Percentiles rank a stretch among this genome's conserved stretches.
These are phyloP conservation scores for Misopates orontium DNA, from an alignment of 257 asterid species.

Conservation along the genomic window DNA sequence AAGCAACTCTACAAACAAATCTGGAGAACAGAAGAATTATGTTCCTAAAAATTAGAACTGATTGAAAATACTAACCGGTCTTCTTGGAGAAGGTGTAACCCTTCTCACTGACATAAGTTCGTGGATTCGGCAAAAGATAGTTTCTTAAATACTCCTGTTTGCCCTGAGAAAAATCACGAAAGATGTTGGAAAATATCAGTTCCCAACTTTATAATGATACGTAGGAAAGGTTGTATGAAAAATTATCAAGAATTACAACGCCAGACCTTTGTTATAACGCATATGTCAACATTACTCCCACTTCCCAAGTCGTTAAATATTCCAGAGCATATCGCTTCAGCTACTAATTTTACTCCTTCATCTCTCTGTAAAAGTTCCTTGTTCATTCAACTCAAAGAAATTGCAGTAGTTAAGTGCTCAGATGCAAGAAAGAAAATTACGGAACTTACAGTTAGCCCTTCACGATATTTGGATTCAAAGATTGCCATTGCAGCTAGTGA, in stretches of 20 bases:
- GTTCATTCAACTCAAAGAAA: slow-evolving; percentile 21
- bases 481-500: slow-evolving; percentile 97
- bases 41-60: slow-evolving; percentile 15
- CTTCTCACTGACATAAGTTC: slow-evolving; percentile 73
- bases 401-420: slow-evolving; percentile 8
- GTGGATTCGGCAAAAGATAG: slow-evolving; percentile 74
- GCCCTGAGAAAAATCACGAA: slow-evolving; percentile 48
- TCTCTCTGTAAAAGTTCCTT: slow-evolving; percentile 56
- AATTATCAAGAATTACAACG: slow-evolving; percentile 3
- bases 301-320: slow-evolving; percentile 94
- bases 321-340: slow-evolving; percentile 92
- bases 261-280: slow-evolving; percentile 82
- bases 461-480: slow-evolving; percentile 83
- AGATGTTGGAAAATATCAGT: background rate
- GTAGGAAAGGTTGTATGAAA: background rate
- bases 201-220: background rate
- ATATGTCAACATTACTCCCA: slow-evolving; percentile 94
- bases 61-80: slow-evolving; percentile 64
- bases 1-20: background rate
- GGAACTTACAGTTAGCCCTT: slow-evolving; percentile 75
- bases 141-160: slow-evolving; percentile 76
- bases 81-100: slow-evolving; percentile 74
- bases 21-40: background rate
- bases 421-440: slow-evolving; percentile 19
- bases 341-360: slow-evolving; percentile 79